These are phyloP conservation scores for Capsicum chinense DNA, from an alignment of 257 asterid genomes.

Conservation along the genomic window DNA sequence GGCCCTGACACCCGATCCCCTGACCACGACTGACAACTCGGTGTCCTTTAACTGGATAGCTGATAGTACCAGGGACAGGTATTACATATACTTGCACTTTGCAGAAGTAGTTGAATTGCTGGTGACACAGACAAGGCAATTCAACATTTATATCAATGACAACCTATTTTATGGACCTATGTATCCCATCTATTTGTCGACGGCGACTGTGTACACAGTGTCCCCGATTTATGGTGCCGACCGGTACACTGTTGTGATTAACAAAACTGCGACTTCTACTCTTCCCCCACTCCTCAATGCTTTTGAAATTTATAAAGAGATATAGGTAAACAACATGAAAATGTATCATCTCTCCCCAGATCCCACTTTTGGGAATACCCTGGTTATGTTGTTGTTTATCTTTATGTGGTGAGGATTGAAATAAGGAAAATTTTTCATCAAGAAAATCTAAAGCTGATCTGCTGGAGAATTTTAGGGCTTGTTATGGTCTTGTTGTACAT, in stretches of 20 bases:
- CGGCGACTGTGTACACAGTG: background rate
- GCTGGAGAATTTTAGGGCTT: background rate
- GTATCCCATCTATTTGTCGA: background rate
- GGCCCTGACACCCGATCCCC: constrained; percentile 9
- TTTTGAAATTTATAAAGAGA: constrained; percentile 10
- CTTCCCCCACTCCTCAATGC: constrained; percentile 35
- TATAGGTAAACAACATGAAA: background rate
- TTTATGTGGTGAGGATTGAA: background rate
- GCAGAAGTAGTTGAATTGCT: constrained; percentile 24
- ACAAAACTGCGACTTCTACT: constrained; percentile 1
- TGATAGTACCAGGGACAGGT: background rate
- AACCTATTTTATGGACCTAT: too few relatives aligned
- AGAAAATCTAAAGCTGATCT: background rate
- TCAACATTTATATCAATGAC: constrained; percentile 8
- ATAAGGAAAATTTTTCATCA: background rate
- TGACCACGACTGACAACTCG: background rate
- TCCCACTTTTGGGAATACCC: too few relatives aligned
- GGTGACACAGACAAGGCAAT: constrained; percentile 8
- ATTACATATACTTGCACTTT: constrained; percentile 27
- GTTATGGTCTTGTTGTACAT: background rate
- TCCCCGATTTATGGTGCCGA: background rate
- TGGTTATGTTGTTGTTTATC: too few relatives aligned
- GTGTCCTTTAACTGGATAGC: background rate
- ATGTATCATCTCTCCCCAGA: background rate
- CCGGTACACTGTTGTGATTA: background rate